Base-by-base conservation (phyloP, 345 rosid species). In the Eucalyptus decipiens region DNA sequence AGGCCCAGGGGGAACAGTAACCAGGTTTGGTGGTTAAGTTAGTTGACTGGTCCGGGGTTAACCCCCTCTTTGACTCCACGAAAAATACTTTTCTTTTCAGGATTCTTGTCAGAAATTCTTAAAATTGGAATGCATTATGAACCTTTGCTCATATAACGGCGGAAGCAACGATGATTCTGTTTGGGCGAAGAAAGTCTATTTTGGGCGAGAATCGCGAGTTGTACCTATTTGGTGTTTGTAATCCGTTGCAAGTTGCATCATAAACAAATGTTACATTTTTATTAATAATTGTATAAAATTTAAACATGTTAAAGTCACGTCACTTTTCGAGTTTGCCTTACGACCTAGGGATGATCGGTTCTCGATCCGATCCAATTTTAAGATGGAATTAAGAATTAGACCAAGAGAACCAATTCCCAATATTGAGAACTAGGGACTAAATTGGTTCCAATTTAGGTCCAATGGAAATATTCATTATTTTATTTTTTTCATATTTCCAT, bases 361-460 rank as follows among this genome's bases (percentile, higher is more conserved):
- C 1, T 0, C 0, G 8, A 52, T 52, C 1, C 0, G 2, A 0
- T 52, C 4, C 1, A 21, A 21, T 52, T 52, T 0, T 5, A 52
- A 8, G 26, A 0, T 52, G 0, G 0, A 52, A 52, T 52, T 5
- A 21, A 52, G 58, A 52, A 52, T 0, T 21, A 1, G 2, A 52
- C 26, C 0, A 21, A 0, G 2, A 52, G 11, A 52, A 52, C 58
- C 0, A 52, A 21, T 52, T 52, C 2, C 11, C 26, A 52, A 0
- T 52, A 52, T 19, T 1, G 2, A 2, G 26, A 52, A 52, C 58
- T 0, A 52, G 1, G 58, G 11, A 52, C 58, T 52, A 8, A 19
- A 52, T 52, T 5, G 26, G 4, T 52, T 52, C 26, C 10, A 52
- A 19, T 8, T 52, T 52, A 52, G 2, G 58, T 52, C 10, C 5